These are phyloP conservation scores for Penicillium sp. DNA, from an alignment of 2,329 filamentous ascomycete genomes.

Conservation along the genomic window DNA sequence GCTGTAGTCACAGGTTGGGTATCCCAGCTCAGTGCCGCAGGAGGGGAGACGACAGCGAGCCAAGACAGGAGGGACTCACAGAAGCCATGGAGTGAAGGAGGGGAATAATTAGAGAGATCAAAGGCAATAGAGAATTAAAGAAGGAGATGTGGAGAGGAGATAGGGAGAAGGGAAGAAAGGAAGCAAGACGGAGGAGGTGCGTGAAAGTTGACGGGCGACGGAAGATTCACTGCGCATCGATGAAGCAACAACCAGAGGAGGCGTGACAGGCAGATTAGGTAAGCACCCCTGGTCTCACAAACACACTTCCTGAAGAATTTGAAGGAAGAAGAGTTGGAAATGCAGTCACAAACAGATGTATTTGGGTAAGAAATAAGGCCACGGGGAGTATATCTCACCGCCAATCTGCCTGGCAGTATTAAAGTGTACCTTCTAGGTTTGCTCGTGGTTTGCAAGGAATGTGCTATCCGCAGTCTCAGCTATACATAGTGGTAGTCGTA, in stretches of 20 bases:
- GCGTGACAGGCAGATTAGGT: constrained; percentile 32
- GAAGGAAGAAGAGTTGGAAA: not conserved
- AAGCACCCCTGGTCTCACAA: constrained; percentile 28
- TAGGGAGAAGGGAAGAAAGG: constrained; percentile 20
- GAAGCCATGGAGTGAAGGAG: constrained; percentile 52
- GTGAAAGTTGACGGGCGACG: constrained; percentile 28
- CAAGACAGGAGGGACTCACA: constrained; percentile 44
- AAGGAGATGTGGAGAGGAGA: not conserved
- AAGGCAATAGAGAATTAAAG: not conserved
- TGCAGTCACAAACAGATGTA: not conserved
- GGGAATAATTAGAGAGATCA: constrained; percentile 12
- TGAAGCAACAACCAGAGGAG: constrained; percentile 26
- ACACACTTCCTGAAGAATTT: constrained; percentile 2
- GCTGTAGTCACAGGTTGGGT: constrained; percentile 28
- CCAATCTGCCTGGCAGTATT: not conserved
- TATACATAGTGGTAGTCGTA: not conserved
- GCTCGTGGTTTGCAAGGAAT: not conserved
- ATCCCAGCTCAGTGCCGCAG: constrained; percentile 22
- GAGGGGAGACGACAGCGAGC: constrained; percentile 23
- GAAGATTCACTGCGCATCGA: constrained; percentile 30
- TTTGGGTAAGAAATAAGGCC: too few species aligned
- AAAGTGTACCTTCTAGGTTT: not conserved
- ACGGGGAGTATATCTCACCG: too few species aligned
- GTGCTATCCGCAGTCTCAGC: not conserved
- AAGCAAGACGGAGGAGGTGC: constrained; percentile 23